Evolutionary conservation across 1,284 basidiomycete genomes (phyloP).

Genomic region (Somion occarium): DNA sequence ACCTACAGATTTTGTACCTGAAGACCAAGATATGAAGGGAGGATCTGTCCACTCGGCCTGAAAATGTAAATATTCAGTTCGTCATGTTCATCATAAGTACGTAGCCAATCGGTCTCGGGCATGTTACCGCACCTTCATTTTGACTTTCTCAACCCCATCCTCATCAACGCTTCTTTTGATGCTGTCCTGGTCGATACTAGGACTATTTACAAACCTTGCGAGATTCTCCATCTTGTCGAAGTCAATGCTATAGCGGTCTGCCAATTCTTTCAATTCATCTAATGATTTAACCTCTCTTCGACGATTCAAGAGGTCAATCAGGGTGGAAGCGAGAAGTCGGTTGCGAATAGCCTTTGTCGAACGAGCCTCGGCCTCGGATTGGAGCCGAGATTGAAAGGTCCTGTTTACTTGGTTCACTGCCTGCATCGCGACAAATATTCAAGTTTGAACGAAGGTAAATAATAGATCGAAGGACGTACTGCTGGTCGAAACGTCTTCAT

Average conservation of each 20-base stretch:
- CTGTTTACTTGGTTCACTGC: constrained; percentile 34
- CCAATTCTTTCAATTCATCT: constrained; percentile 44
- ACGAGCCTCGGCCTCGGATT: constrained; percentile 53
- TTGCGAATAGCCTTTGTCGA: constrained; percentile 37
- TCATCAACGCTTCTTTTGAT: constrained; percentile 44
- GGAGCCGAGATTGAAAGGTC: constrained; percentile 47
- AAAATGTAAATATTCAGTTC: background rate
- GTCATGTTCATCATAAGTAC: background rate
- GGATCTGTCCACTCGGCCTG: constrained; percentile 13
- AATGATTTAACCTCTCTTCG: constrained; percentile 40
- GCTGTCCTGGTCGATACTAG: constrained; percentile 54
- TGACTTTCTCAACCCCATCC: constrained; percentile 56
- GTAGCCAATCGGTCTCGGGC: background rate
- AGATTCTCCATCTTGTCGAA: constrained; percentile 50
- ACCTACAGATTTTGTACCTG: background rate
- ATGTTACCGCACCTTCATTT: constrained; percentile 46
- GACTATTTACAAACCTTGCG: constrained; percentile 63
- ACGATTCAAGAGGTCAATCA: constrained; percentile 62
- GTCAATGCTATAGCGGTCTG: constrained; percentile 56
- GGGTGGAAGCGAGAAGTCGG: constrained; percentile 50
- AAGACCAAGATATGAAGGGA: constrained; percentile 2
- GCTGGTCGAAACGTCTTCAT: constrained; percentile 45
- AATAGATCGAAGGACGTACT: constrained; percentile 35
- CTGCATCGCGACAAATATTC: constrained; percentile 12
- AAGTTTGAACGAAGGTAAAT: constrained; percentile 3